phyloP scores from a whole-genome alignment of 306 rosid species.

The Rubus parviflorus region DNA sequence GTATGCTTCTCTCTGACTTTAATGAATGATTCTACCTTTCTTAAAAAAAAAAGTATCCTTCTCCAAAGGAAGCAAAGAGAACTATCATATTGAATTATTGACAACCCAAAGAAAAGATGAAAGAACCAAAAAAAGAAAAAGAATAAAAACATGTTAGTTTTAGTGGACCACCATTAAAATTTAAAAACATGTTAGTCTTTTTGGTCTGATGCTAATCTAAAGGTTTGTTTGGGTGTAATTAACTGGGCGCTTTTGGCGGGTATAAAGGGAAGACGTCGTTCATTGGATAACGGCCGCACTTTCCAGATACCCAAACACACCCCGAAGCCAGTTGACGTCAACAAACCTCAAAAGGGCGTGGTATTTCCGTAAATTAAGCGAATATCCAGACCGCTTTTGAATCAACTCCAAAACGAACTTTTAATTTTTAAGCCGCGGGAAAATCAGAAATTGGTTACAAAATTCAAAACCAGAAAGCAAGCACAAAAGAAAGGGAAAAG shows the following conservation, averaged over 20 bases:
- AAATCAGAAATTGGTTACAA: slow-evolving; percentile 16
- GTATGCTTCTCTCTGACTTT: too few species aligned
- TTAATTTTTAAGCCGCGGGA: slow-evolving; percentile 19
- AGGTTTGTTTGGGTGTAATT: background rate
- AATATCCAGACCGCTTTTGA: background rate
- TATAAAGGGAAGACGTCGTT: background rate
- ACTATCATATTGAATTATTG: background rate
- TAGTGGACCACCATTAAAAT: slow-evolving; percentile 8
- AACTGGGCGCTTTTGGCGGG: background rate
- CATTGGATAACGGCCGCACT: slow-evolving; percentile 9
- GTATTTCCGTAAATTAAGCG: background rate
- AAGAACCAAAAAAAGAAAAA: background rate
- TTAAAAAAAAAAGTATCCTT: too few species aligned
- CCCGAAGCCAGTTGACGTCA: background rate
- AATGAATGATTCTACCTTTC: too few species aligned
- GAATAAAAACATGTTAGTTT: slow-evolving; percentile 16
- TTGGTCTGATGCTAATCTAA: background rate
- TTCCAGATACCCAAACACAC: background rate
- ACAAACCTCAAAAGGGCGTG: background rate
- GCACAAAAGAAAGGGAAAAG: slow-evolving; percentile 5
- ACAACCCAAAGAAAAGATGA: background rate
- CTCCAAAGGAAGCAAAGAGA: slow-evolving; percentile 14
- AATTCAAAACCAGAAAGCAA: slow-evolving; percentile 9
- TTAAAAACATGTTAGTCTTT: background rate
- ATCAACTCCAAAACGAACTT: background rate